A percentile compares a stretch with the other conserved stretches of the same genome.
These are phyloP conservation scores for Hyaloscypha bicolor DNA, from an alignment of 495 filamentous ascomycete genomes.

Conservation along the genomic window DNA sequence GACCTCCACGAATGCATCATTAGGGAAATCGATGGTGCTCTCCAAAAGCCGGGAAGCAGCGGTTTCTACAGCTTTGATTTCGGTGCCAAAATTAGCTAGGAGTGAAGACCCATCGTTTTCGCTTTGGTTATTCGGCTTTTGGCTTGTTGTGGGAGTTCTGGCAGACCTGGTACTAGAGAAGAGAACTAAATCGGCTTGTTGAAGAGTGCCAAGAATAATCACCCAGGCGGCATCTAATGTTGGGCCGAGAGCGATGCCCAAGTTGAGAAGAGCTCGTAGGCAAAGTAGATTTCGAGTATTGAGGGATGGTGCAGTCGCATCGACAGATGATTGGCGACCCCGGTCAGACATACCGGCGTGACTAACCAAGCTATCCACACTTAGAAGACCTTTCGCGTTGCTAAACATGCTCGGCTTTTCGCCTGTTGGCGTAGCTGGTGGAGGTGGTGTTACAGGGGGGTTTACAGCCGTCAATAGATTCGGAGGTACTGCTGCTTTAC, in stretches of 20 bases:
- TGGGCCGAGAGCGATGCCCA: constrained; percentile 92
- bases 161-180: constrained; percentile 57
- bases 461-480: constrained; percentile 67
- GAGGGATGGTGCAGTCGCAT: constrained; percentile 54
- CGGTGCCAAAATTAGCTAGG: constrained; percentile 67
- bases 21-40: constrained; percentile 85
- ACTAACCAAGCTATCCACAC: constrained; percentile 62
- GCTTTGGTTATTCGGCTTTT: constrained; percentile 41
- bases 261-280: constrained; percentile 83
- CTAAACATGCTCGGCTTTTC: constrained; percentile 58
- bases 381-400: constrained; percentile 65
- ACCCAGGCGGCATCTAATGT: constrained; percentile 83
- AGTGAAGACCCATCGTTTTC: constrained; percentile 50
- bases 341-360: constrained; percentile 51
- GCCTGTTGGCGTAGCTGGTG: constrained; percentile 44
- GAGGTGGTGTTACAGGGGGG: constrained; percentile 34
- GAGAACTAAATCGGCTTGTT: constrained; percentile 86
- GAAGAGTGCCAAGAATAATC: constrained; percentile 86
- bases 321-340: constrained; percentile 53
- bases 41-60: constrained; percentile 87
- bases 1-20: constrained; percentile 76
- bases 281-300: constrained; percentile 90
- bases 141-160: constrained; percentile 38
- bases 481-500: constrained; percentile 86
- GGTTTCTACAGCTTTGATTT: constrained; percentile 86